Conservation (phyloP, 2,329 filamentous ascomycete species). For the Phyllosticta citrichinensis region DNA sequence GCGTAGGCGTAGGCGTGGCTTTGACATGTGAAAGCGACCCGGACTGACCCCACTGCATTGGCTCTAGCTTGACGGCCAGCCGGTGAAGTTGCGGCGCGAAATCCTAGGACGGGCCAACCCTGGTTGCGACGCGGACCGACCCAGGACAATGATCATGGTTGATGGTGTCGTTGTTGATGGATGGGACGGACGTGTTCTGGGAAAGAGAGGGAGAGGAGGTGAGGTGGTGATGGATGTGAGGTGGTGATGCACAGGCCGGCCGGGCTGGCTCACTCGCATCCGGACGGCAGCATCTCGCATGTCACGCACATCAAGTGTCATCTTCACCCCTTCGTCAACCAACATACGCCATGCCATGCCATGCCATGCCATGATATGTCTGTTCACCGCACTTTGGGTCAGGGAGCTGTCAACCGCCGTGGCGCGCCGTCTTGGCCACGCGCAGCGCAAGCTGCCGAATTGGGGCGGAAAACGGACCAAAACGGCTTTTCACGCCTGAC, state of each 20-base stretch:
- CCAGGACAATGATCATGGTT: not conserved
- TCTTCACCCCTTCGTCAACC: not conserved
- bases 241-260: too few relatives aligned
- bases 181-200: not conserved
- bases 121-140: not conserved
- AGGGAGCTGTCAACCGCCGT: not conserved
- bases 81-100: not conserved
- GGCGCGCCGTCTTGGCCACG: not conserved
- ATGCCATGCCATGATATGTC: too few relatives aligned
- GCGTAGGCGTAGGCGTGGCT: not conserved
- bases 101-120: not conserved
- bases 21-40: slow-evolving; percentile 9
- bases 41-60: not conserved
- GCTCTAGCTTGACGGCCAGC: slow-evolving; percentile 5
- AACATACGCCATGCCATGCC: too few relatives aligned
- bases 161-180: not conserved
- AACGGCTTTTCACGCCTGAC: not conserved
- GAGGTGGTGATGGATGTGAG: not conserved
- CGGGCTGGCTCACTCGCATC: too few relatives aligned
- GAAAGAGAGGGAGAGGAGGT: not conserved
- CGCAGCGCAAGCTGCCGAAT: not conserved
- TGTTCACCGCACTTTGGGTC: not conserved
- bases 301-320: too few relatives aligned
- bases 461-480: not conserved
- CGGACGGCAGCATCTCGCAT: too few relatives aligned